Percentiles rank a stretch among this genome's conserved stretches.
phyloP scores from a whole-genome alignment of 768 basidiomycete species.

The Fistulinella prunicolor region DNA sequence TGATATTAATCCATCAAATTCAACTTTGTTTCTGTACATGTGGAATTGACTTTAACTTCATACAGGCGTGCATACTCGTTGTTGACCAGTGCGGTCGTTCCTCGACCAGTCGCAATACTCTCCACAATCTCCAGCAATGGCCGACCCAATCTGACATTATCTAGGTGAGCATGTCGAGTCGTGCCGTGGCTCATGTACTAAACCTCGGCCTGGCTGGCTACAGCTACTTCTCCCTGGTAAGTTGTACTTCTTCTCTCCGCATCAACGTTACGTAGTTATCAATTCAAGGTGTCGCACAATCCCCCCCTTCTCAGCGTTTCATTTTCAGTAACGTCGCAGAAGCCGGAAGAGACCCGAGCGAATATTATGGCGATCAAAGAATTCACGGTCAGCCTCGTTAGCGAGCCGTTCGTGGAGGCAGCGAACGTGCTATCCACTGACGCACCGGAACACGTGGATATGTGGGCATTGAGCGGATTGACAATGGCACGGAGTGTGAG shows the following conservation, averaged over 20 bases:
- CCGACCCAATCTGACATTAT: constrained; percentile 59
- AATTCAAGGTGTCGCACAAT: constrained; percentile 48
- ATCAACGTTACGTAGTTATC: constrained; percentile 8
- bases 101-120: constrained; percentile 61
- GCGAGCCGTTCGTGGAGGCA: constrained; percentile 58
- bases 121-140: constrained; percentile 54
- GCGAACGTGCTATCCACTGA: constrained; percentile 57
- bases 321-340: constrained; percentile 43
- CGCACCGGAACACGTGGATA: constrained; percentile 48
- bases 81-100: constrained; percentile 56
- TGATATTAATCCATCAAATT: constrained; percentile 9
- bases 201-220: constrained; percentile 2
- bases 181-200: constrained; percentile 9
- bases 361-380: constrained; percentile 65
- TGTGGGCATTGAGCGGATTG: constrained; percentile 62
- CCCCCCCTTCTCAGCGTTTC: constrained; percentile 67
- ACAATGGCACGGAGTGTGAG: constrained; percentile 53
- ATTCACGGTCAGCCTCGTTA: constrained; percentile 72
- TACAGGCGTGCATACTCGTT: constrained; percentile 43
- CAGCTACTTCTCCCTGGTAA: constrained; percentile 64
- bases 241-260: constrained; percentile 16
- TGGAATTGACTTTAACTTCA: constrained; percentile 22
- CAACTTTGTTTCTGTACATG: constrained; percentile 16
- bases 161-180: constrained; percentile 45
- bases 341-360: constrained; percentile 57